Conservation (phyloP, 345 rosid species). For the Sisymbrium altissimum region DNA sequence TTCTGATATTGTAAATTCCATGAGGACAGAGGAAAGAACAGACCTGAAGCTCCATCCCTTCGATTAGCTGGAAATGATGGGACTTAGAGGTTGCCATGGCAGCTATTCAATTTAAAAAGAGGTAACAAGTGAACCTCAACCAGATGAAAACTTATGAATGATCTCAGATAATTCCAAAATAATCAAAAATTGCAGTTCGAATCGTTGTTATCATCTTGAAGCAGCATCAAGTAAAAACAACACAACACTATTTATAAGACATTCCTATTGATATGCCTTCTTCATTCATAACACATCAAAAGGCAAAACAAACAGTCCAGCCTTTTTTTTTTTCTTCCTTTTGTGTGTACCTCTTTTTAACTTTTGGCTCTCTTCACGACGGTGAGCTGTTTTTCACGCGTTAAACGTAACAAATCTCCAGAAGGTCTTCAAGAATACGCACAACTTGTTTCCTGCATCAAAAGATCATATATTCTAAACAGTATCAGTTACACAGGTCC, state of each 20-base stretch:
- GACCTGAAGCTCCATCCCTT: constrained; percentile 63
- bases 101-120: constrained; percentile 19
- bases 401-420: not conserved
- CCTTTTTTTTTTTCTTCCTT: not conserved
- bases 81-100: constrained; percentile 48
- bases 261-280: not conserved
- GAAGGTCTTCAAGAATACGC: constrained; percentile 8
- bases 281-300: not conserved
- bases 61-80: constrained; percentile 51
- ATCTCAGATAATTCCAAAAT: not conserved
- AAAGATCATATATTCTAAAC: not conserved
- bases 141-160: not conserved
- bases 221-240: not conserved
- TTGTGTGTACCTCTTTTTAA: not conserved
- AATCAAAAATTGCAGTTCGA: not conserved
- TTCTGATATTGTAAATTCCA: not conserved
- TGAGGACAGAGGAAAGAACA: constrained; percentile 13
- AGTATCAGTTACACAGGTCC: not conserved
- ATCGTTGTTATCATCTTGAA: not conserved
- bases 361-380: constrained; percentile 8
- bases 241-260: not conserved
- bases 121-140: constrained; percentile 5
- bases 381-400: not conserved
- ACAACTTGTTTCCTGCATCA: constrained; percentile 9
- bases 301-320: not conserved